Base-by-base conservation (phyloP, 257 asterid genomes). In the Primulina tabacum region DNA sequence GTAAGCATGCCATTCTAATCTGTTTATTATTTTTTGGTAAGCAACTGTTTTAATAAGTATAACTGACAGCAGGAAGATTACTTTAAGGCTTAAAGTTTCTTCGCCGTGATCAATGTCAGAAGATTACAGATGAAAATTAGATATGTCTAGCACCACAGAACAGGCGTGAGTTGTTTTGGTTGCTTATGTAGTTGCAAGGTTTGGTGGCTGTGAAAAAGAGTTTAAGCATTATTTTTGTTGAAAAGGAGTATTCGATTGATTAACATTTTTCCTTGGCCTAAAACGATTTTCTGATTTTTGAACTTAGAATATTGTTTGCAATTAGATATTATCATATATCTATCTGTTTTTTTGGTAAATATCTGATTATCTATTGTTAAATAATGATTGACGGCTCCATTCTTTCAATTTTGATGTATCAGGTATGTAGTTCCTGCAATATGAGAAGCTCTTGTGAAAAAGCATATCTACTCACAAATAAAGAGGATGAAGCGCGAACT, bases 401-500 rank as follows among this genome's bases (percentile, higher is more conserved):
- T 53, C 72, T 34, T 68, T 12, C 72, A 14, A 57, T 67, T 73
- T 61, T 68, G 68, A 64, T 78, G 70, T 73, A 60, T 73, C 95
- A 93, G 98, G 95, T 93, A 26, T 93, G 98, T 84, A 93, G 98
- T 78, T 82, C 96, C 68, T 93, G 98, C 87, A 89, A 88, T 81
- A 71, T 93, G 88, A 83, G 98, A 88, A 79, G 83, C 78, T 75
- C 97, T 64, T 93, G 98, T 76, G 94, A 89, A 82, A 90, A 84
- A 83, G 98, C 97, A 53, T 93, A 88, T 84, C 72, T 93, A 67
- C 84, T 90, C 60, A 89, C 94, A 56, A 93, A 87, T 77, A 93
- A 93, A 84, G 98, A 93, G 84, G 98, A 93, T 73, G 98, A 90
- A 85, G 87, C 92, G 7, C 84, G 95, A 76, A 87, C 97, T 58